These are phyloP conservation scores for Chaetomium sp. DNA, from an alignment of 2,329 filamentous ascomycete species.

Conservation along the genomic window DNA sequence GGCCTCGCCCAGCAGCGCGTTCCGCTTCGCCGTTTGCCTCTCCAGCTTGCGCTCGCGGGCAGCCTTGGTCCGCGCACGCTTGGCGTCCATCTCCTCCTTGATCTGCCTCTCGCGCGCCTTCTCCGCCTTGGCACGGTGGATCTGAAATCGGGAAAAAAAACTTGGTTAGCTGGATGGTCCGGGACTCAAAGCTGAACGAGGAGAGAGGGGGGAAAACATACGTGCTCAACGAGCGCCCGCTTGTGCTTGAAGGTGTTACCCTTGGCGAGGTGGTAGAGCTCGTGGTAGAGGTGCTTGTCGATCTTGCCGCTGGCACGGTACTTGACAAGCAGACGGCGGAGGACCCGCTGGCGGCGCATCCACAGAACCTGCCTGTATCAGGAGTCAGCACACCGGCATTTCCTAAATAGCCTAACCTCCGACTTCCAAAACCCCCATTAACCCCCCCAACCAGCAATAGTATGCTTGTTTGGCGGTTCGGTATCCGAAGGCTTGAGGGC, in stretches of 20 bases:
- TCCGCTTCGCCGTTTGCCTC: slow-evolving; percentile 85
- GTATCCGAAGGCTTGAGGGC: slow-evolving; percentile 1
- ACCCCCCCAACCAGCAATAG: neutral
- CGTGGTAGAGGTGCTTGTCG: slow-evolving; percentile 99
- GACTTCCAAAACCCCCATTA: neutral
- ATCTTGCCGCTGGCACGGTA: slow-evolving; percentile 99
- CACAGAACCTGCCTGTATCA: slow-evolving; percentile 81
- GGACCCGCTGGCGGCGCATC: slow-evolving; percentile 99
- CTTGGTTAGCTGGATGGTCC: too few relatives aligned
- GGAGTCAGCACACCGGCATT: slow-evolving; percentile 18
- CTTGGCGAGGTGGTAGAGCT: slow-evolving; percentile 99
- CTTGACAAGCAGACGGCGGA: slow-evolving; percentile 98
- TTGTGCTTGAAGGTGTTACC: slow-evolving; percentile 99
- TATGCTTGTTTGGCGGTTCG: neutral
- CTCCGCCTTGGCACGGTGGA: slow-evolving; percentile 99
- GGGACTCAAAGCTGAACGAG: too few relatives aligned
- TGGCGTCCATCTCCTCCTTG: slow-evolving; percentile 99
- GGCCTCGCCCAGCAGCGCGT: slow-evolving; percentile 69
- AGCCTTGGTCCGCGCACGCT: slow-evolving; percentile 99
- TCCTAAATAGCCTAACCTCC: neutral
- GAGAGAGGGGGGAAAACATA: slow-evolving; percentile 50
- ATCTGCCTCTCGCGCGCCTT: slow-evolving; percentile 91
- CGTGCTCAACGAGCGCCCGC: slow-evolving; percentile 98
- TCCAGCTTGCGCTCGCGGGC: slow-evolving; percentile 97
- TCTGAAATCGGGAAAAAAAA: slow-evolving; percentile 47